Evolutionary conservation across 306 rosid genomes (phyloP).

Genomic region (Quercus dentata): DNA sequence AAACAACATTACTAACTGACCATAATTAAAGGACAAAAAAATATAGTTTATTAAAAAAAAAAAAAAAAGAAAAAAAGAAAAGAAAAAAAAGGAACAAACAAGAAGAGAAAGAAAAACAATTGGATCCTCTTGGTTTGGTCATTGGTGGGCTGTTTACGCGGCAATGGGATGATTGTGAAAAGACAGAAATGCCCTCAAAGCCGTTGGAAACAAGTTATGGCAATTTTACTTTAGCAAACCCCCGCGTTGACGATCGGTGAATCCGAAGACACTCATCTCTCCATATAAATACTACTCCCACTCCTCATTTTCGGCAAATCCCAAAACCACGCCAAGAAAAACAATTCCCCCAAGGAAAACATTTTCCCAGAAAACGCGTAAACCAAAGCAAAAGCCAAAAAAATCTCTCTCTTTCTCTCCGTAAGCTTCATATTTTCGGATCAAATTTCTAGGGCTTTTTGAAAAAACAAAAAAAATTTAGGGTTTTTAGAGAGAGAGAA

Average conservation of each 20-base stretch:
- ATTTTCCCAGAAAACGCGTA: too few relatives aligned
- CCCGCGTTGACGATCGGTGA: slow-evolving; percentile 12
- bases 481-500: slow-evolving; percentile 17
- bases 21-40: too few relatives aligned
- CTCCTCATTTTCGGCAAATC: background rate
- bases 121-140: background rate
- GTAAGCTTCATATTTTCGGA: too few relatives aligned
- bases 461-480: background rate
- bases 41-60: too few relatives aligned
- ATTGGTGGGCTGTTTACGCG: slow-evolving; percentile 35
- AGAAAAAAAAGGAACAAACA: background rate
- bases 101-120: background rate
- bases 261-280: background rate
- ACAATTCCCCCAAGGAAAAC: too few relatives aligned
- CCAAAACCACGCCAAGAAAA: too few relatives aligned
- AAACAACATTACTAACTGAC: too few relatives aligned
- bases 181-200: slow-evolving; percentile 26
- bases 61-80: background rate
- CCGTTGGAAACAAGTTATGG: background rate
- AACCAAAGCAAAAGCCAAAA: too few relatives aligned
- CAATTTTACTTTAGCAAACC: background rate
- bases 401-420: too few relatives aligned
- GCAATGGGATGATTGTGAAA: background rate
- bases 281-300: background rate
- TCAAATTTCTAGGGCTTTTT: too few relatives aligned